These are phyloP conservation scores for Globisporangium megalacanthum DNA, from an alignment of 352 stramenopile genomes.

Conservation along the genomic window DNA sequence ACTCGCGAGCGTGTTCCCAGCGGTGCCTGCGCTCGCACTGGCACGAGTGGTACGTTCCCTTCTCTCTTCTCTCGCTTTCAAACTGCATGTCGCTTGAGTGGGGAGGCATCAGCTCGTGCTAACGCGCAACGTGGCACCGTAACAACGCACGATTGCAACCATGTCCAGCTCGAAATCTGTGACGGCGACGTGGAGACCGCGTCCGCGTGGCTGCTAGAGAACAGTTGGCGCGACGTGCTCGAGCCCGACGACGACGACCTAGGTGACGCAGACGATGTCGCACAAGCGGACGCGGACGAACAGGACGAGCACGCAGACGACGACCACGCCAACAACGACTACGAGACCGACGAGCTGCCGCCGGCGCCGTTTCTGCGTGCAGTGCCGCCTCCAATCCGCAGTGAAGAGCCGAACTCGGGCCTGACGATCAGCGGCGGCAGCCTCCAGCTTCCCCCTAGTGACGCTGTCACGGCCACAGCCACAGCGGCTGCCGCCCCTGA, in stretches of 20 bases:
- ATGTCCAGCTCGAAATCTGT: conserved; percentile 43
- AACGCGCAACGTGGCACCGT: too few relatives aligned
- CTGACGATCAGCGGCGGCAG: conserved; percentile 10
- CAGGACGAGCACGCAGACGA: neutral
- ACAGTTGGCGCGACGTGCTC: conserved; percentile 49
- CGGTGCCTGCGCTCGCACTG: conserved; percentile 27
- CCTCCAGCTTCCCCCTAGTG: neutral
- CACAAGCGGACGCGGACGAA: neutral
- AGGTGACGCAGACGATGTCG: neutral
- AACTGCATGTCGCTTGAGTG: neutral
- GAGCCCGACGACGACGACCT: conserved; percentile 9
- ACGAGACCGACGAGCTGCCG: neutral
- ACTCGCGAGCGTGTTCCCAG: conserved; percentile 27
- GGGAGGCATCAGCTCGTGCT: neutral
- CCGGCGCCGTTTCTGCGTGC: neutral
- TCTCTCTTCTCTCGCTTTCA: neutral
- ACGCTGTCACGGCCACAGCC: neutral
- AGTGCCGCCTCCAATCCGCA: too few relatives aligned
- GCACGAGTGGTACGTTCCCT: conserved; percentile 30
- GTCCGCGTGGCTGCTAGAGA: conserved; percentile 52
- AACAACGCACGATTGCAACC: neutral
- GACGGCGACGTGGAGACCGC: conserved; percentile 43
- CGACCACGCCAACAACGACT: neutral
- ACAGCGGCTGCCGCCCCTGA: neutral
- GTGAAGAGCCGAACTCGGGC: neutral